These are phyloP conservation scores for Eragrostis tef DNA, from an alignment of 202 grass and related monocot genomes.

Conservation along the genomic window DNA sequence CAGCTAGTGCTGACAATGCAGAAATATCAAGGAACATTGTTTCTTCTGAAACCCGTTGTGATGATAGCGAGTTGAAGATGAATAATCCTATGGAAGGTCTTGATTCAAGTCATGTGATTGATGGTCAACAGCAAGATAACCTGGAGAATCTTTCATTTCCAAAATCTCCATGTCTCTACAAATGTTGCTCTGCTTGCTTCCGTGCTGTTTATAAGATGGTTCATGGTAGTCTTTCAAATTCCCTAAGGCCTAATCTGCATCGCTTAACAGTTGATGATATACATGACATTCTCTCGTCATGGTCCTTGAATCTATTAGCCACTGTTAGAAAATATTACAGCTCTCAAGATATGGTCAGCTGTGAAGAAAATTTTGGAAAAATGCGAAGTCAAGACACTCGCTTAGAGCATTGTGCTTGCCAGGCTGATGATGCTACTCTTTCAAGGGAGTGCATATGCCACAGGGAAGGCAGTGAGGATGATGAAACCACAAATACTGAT, in stretches of 20 bases:
- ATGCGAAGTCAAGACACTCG: conserved; percentile 33
- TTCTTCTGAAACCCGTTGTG: conserved; percentile 40
- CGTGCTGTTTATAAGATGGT: conserved; percentile 59
- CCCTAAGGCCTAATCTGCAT: conserved; percentile 49
- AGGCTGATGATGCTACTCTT: conserved; percentile 40
- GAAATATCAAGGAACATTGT: conserved; percentile 35
- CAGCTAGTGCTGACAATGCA: conserved; percentile 32
- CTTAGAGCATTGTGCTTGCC: conserved; percentile 56
- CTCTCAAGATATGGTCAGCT: conserved; percentile 52
- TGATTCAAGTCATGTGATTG: conserved; percentile 38
- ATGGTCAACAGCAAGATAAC: conserved; percentile 34
- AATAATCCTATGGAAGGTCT: conserved; percentile 39
- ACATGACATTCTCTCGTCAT: conserved; percentile 77
- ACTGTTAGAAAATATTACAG: conserved; percentile 57
- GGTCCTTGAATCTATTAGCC: conserved; percentile 66
- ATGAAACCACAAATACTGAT: conserved; percentile 47
- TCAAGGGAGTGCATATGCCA: conserved; percentile 73
- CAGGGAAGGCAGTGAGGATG: conserved; percentile 50
- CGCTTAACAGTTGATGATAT: conserved; percentile 75
- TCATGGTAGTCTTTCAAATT: conserved; percentile 63
- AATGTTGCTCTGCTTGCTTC: conserved; percentile 70
- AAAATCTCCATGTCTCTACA: conserved; percentile 67
- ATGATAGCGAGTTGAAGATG: conserved; percentile 38
- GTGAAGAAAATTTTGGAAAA: conserved; percentile 45
- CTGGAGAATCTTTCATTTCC: conserved; percentile 38